These are phyloP conservation scores for Chytriomyces hyalinus DNA, from an alignment of 192 early-diverging fungal genomes.

Conservation along the genomic window DNA sequence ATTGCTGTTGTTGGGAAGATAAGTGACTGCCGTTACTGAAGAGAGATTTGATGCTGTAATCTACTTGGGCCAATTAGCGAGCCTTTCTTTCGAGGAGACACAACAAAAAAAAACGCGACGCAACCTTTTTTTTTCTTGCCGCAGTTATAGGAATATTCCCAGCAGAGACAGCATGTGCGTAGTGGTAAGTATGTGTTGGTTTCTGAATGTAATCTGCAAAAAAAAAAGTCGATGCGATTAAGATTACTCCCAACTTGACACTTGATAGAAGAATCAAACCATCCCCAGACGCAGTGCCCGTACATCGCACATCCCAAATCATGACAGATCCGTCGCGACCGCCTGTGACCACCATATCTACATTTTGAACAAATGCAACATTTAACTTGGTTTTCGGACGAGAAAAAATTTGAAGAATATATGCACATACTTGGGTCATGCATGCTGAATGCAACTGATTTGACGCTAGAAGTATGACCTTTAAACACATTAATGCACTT, in stretches of 20 bases:
- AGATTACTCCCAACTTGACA: neutral
- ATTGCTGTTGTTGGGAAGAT: slow-evolving; percentile 49
- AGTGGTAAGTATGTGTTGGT: slow-evolving; percentile 48
- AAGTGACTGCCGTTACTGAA: slow-evolving; percentile 66
- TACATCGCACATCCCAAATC: slow-evolving; percentile 79
- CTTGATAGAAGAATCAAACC: slow-evolving; percentile 27
- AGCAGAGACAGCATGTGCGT: slow-evolving; percentile 51
- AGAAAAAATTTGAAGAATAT: neutral
- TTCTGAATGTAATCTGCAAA: slow-evolving; percentile 38
- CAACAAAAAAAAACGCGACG: neutral
- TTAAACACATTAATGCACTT: slow-evolving; percentile 58
- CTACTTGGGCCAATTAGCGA: neutral
- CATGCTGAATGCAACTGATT: slow-evolving; percentile 67
- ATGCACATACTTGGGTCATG: slow-evolving; percentile 60
- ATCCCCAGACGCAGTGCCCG: slow-evolving; percentile 39
- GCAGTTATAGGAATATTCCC: neutral
- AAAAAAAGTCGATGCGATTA: too few species aligned
- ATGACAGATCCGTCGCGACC: slow-evolving; percentile 76
- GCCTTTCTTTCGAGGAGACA: neutral
- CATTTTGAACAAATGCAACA: slow-evolving; percentile 41
- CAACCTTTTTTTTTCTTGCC: slow-evolving; percentile 27
- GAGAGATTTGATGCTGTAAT: neutral
- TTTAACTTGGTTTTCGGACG: neutral
- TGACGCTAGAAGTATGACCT: slow-evolving; percentile 74
- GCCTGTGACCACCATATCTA: slow-evolving; percentile 64